Percentiles rank a stretch among this genome's conserved stretches.
Conservation (phyloP, 2,329 filamentous ascomycete species). For the Laburnicola sp. region DNA sequence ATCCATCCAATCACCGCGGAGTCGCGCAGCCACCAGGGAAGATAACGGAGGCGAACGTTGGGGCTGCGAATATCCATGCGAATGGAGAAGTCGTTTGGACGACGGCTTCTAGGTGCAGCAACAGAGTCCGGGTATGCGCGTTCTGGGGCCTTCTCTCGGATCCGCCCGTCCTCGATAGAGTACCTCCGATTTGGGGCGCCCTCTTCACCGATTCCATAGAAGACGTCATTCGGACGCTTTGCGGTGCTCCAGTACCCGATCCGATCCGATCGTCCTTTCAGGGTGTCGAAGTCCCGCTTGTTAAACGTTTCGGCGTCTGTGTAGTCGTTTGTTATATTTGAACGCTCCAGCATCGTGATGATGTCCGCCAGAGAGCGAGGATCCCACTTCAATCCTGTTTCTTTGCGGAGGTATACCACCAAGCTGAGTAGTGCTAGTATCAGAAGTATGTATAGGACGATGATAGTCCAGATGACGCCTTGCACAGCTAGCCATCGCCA, state of each 20-base stretch:
- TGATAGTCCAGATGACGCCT: slow-evolving; percentile 75
- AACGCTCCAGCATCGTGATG: slow-evolving; percentile 74
- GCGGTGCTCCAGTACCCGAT: slow-evolving; percentile 86
- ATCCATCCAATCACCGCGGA: slow-evolving; percentile 67
- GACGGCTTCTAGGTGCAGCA: slow-evolving; percentile 14
- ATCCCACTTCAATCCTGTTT: slow-evolving; percentile 84
- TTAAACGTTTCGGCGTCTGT: slow-evolving; percentile 66
- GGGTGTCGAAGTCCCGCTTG: slow-evolving; percentile 57
- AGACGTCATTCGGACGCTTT: slow-evolving; percentile 65
- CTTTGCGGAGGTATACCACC: slow-evolving; percentile 63
- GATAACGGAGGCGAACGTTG: slow-evolving; percentile 64
- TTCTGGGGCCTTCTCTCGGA: slow-evolving; percentile 50
- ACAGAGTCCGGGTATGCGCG: slow-evolving; percentile 17
- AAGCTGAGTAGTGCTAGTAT: slow-evolving; percentile 61
- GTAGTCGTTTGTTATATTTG: slow-evolving; percentile 76
- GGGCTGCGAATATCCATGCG: slow-evolving; percentile 57
- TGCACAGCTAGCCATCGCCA: slow-evolving; percentile 84
- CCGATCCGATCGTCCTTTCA: slow-evolving; percentile 64
- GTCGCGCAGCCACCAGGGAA: slow-evolving; percentile 76
- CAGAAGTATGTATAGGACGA: slow-evolving; percentile 72
- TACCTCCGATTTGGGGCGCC: slow-evolving; percentile 57
- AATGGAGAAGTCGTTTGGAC: slow-evolving; percentile 48
- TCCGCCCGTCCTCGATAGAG: slow-evolving; percentile 54
- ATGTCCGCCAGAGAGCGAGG: slow-evolving; percentile 79
- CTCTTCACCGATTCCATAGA: slow-evolving; percentile 77